A percentile compares a stretch with the other conserved stretches of the same genome.
These are phyloP conservation scores for Hippophae tibetana DNA, from an alignment of 306 rosid genomes.

Conservation along the genomic window DNA sequence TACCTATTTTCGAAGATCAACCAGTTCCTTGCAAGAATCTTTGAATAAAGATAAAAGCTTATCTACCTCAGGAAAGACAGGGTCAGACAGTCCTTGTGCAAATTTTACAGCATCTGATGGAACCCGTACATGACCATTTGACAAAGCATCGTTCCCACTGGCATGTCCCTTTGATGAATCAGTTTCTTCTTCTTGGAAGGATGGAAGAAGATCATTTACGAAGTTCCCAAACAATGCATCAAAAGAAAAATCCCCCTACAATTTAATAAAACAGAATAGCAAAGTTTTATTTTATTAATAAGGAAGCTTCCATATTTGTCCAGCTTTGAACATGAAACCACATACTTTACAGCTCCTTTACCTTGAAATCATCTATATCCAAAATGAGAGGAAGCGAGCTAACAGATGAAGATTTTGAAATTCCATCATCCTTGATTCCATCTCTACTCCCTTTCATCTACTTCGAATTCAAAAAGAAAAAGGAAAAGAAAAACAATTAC, in stretches of 20 bases:
- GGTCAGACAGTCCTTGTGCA: constrained; percentile 41
- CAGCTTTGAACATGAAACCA: not conserved
- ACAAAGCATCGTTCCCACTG: constrained; percentile 34
- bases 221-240: constrained; percentile 88
- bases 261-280: not conserved
- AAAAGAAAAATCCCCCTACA: constrained; percentile 90
- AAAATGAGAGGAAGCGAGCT: constrained; percentile 69
- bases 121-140: constrained; percentile 55
- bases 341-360: constrained; percentile 13
- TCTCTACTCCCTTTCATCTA: constrained; percentile 71
- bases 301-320: not conserved
- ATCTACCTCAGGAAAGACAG: constrained; percentile 85
- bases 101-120: constrained; percentile 45
- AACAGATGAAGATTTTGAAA: constrained; percentile 36
- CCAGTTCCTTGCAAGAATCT: constrained; percentile 85
- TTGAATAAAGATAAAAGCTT: constrained; percentile 71
- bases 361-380: constrained; percentile 91
- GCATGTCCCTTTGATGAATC: constrained; percentile 51
- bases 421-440: constrained; percentile 23
- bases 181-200: constrained; percentile 64
- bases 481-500: not conserved
- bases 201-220: constrained; percentile 82
- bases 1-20: constrained; percentile 90
- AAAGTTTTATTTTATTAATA: not conserved
- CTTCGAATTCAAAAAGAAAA: constrained; percentile 2